Evolutionary conservation across 257 asterid species (phyloP), one percentile per base, ranked within the genome.

Genomic region (Cinchona pubescens): DNA sequence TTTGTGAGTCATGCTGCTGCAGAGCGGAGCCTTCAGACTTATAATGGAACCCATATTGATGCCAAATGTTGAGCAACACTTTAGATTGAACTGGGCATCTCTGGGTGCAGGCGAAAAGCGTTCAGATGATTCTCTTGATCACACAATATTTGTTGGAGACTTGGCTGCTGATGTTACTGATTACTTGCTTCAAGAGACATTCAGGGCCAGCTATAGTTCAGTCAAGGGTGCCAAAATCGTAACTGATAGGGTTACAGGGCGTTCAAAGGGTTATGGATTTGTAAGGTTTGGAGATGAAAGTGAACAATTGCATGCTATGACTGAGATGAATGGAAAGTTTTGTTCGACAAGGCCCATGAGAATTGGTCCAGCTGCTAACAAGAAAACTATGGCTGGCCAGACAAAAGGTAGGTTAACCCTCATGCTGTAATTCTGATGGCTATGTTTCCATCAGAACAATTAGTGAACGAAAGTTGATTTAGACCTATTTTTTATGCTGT

Each of bases 341-440:
- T 90, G 96, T 80, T 94, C 98, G 27, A 90, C 93, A 19, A 94
- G 98, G 86, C 94, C 96, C 45, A 94, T 94, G 98, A 87, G 98
- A 58, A 83, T 92, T 79, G 98, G 98, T 71, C 94, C 91, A 21
- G 98, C 98, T 78, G 92, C 98, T 70, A 94, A 87, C 89, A 94
- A 94, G 82, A 96, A 92, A 77, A 84, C 83, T 74, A 46, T 82
- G 38, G 87, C 87, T 73, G 86, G 88, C 69, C 93, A 87, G 90
- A 84, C 86, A 29, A 90, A 82, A 81, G 96, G 97, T 91, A 85
- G 76, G 48, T 72, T 35, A 18, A 65, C n/a, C 58, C 46, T 46
- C 59, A 16, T 62, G 42, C 27, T 45, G 59, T 55, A 79, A 78
- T n/a, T 43, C 74, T 53, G 71, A 42, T 81, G 74, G 75, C 74